These are phyloP conservation scores for Dalbergia cochinchinensis DNA, from an alignment of 306 rosid species.

Conservation along the genomic window DNA sequence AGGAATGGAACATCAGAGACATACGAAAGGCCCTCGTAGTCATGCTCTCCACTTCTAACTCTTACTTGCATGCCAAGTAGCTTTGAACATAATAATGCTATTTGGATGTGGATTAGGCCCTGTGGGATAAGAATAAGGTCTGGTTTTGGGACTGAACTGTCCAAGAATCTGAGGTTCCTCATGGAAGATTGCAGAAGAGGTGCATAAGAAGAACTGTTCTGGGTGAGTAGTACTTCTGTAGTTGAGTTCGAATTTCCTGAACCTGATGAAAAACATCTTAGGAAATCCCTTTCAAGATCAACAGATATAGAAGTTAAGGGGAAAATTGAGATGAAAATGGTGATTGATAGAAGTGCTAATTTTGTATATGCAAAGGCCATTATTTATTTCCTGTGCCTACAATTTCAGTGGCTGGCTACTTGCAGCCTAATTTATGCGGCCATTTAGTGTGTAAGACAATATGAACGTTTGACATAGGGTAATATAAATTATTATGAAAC, in stretches of 20 bases:
- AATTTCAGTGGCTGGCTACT: background rate
- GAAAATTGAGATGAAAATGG: slow-evolving; percentile 40
- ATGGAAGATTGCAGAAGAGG: slow-evolving; percentile 53
- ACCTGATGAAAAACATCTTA: slow-evolving; percentile 31
- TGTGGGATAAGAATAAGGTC: slow-evolving; percentile 51
- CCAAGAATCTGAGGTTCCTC: slow-evolving; percentile 51
- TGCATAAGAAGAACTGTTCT: slow-evolving; percentile 41
- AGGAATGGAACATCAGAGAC: slow-evolving; percentile 39
- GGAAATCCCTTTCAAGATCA: slow-evolving; percentile 29
- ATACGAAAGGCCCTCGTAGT: slow-evolving; percentile 51
- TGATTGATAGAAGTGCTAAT: slow-evolving; percentile 11
- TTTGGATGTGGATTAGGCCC: slow-evolving; percentile 29
- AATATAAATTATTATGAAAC: slow-evolving; percentile 3
- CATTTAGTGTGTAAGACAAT: background rate
- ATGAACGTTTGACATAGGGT: background rate
- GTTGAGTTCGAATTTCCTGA: slow-evolving; percentile 32
- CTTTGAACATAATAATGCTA: slow-evolving; percentile 34
- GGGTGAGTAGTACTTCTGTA: slow-evolving; percentile 26
- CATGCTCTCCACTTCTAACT: slow-evolving; percentile 48
- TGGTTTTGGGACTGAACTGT: slow-evolving; percentile 56
- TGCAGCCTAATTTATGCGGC: slow-evolving; percentile 13
- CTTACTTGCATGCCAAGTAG: slow-evolving; percentile 30
- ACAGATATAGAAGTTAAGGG: slow-evolving; percentile 5
- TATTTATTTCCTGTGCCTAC: background rate
- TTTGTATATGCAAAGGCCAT: slow-evolving; percentile 3